Percentiles rank a stretch among this genome's conserved stretches.
These are phyloP conservation scores for Colletotrichum truncatum DNA, from an alignment of 2,329 filamentous ascomycete species.

Conservation along the genomic window DNA sequence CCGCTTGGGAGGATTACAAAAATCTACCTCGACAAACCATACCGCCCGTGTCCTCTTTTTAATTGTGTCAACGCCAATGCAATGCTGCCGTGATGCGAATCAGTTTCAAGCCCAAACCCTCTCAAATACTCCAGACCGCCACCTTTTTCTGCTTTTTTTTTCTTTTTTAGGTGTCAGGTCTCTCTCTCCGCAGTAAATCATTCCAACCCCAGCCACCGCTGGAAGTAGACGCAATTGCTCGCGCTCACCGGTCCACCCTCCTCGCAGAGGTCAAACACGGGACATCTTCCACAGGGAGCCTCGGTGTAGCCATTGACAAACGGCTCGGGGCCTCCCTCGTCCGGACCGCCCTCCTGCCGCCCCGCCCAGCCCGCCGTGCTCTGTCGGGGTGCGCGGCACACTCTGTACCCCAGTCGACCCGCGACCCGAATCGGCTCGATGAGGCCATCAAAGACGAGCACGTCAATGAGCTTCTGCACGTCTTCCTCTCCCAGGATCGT, in stretches of 20 bases:
- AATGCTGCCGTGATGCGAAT: constrained; percentile 27
- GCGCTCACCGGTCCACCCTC: constrained; percentile 92
- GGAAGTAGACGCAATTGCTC: constrained; percentile 90
- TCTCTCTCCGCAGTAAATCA: constrained; percentile 30
- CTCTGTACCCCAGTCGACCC: constrained; percentile 61
- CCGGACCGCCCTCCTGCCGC: constrained; percentile 44
- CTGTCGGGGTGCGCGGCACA: constrained; percentile 58
- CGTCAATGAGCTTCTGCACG: constrained; percentile 85
- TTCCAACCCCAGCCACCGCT: constrained; percentile 76
- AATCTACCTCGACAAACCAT: constrained; percentile 8
- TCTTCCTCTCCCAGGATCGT: constrained; percentile 77
- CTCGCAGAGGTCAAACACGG: constrained; percentile 91
- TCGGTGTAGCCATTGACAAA: constrained; percentile 82
- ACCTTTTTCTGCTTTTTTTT: background rate
- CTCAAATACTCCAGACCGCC: background rate
- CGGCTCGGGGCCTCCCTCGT: constrained; percentile 50
- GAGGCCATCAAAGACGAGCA: constrained; percentile 88
- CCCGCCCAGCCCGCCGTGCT: constrained; percentile 49
- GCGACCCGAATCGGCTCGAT: constrained; percentile 72
- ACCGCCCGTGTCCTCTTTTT: constrained; percentile 12
- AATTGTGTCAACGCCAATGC: constrained; percentile 29
- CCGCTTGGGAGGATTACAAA: constrained; percentile 4
- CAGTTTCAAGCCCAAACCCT: background rate
- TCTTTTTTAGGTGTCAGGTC: no score
- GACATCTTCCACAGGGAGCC: constrained; percentile 89